Evolutionary conservation across 2,329 filamentous ascomycete genomes (phyloP).

Genomic region (Cladorrhinum sp.): DNA sequence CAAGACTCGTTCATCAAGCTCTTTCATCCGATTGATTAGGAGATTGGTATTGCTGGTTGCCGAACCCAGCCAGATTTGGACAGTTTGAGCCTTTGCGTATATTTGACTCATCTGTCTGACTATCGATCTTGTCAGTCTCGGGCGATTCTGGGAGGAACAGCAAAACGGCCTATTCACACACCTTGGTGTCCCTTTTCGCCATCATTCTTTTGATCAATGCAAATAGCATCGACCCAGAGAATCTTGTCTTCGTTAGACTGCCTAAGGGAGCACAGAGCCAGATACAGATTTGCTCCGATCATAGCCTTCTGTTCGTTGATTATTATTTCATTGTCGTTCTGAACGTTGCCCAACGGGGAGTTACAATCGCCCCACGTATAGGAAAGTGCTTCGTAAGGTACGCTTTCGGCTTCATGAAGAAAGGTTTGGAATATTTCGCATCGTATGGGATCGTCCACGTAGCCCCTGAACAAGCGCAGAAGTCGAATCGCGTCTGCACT

Average conservation of each 20-base stretch:
- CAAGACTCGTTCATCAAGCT: not conserved
- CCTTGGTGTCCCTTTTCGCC: not conserved
- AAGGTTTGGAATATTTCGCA: conserved; percentile 20
- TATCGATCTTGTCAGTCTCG: not conserved
- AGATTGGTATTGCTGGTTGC: not conserved
- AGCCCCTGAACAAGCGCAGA: conserved; percentile 1
- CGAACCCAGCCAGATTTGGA: conserved; percentile 9
- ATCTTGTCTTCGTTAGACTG: conserved; percentile 8
- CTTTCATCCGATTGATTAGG: conserved; percentile 5
- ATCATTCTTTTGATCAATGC: conserved; percentile 10
- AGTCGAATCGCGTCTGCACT: conserved; percentile 11
- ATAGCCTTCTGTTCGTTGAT: not conserved
- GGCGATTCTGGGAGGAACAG: too few species aligned
- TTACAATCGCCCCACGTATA: conserved; percentile 25
- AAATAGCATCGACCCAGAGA: conserved; percentile 18
- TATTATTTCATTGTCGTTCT: not conserved
- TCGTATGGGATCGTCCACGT: not conserved
- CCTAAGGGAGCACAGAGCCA: conserved; percentile 4
- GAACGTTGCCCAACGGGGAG: too few species aligned
- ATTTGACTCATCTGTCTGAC: conserved; percentile 14
- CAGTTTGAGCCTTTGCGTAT: conserved; percentile 9
- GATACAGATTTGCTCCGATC: conserved; percentile 7
- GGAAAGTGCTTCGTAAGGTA: conserved; percentile 22
- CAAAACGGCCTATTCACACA: not conserved
- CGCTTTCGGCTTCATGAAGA: conserved; percentile 3